phyloP scores from a whole-genome alignment of 2,329 filamentous ascomycete genomes.

The Fusarium newnesense region DNA sequence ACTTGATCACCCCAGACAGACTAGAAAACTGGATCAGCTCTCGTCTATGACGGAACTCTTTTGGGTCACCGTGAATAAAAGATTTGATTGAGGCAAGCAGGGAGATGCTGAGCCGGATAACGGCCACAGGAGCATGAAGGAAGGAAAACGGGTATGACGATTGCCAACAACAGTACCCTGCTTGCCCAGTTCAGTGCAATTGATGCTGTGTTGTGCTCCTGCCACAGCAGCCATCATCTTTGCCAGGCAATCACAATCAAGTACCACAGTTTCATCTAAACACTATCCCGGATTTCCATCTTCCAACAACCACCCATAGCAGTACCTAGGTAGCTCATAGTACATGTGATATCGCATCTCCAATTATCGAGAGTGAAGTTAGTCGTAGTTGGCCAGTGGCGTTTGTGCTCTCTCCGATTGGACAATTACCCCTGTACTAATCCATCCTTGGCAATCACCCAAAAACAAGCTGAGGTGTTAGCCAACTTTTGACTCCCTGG shows the following conservation, averaged over 20 bases:
- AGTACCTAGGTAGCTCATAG: constrained; percentile 1
- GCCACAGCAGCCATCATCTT: constrained; percentile 17
- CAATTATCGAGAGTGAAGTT: constrained; percentile 38
- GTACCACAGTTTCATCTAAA: constrained; percentile 20
- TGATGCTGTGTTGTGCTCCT: constrained; percentile 20
- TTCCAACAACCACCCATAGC: background rate
- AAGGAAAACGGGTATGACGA: constrained; percentile 31
- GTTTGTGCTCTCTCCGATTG: constrained; percentile 31
- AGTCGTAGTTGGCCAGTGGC: constrained; percentile 36
- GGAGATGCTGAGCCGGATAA: constrained; percentile 34
- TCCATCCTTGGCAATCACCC: constrained; percentile 21
- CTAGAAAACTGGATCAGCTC: constrained; percentile 14
- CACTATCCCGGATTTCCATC: constrained; percentile 9
- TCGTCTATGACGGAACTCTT: constrained; percentile 25
- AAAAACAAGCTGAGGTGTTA: constrained; percentile 28
- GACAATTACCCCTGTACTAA: constrained; percentile 26
- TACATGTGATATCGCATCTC: constrained; percentile 31
- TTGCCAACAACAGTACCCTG: constrained; percentile 13
- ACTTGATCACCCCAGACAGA: background rate
- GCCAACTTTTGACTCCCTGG: constrained; percentile 30
- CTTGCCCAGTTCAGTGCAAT: constrained; percentile 3
- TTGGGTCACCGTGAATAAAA: background rate
- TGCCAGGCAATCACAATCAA: constrained; percentile 22
- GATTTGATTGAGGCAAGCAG: constrained; percentile 6
- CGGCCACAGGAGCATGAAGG: constrained; percentile 21